Conservation (phyloP, 163 green algal species). For the Scenedesmus sp. region DNA sequence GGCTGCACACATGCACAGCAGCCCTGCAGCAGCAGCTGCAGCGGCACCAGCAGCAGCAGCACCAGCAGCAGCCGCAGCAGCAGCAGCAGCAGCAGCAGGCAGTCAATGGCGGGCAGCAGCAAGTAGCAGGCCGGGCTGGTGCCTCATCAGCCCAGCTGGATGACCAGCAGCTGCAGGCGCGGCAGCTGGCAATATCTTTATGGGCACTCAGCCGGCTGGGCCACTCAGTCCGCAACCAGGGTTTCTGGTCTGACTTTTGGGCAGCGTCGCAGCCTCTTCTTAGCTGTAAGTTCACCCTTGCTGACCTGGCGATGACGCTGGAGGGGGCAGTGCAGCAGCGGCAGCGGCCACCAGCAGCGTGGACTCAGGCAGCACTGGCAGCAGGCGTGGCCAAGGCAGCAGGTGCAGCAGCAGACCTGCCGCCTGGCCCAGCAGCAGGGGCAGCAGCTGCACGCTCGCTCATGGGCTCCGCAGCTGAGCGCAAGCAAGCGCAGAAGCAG, state of each 20-base stretch:
- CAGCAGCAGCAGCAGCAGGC: not conserved
- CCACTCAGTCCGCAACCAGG: not conserved
- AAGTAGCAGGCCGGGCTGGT: not conserved
- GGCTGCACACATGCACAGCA: not conserved
- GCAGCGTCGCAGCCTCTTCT: not conserved
- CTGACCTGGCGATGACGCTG: not conserved
- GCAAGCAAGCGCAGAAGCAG: not conserved
- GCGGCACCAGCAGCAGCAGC: not conserved
- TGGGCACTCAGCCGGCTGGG: not conserved
- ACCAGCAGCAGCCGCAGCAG: too few species aligned
- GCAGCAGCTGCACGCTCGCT: not conserved
- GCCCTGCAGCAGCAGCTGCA: conserved; percentile 35
- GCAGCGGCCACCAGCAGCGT: not conserved
- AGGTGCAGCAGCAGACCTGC: not conserved
- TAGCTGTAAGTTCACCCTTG: not conserved
- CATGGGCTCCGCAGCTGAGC: not conserved
- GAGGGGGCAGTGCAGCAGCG: not conserved
- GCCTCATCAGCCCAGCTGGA: not conserved
- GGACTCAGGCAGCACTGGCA: not conserved
- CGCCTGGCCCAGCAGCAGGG: not conserved
- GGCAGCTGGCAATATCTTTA: not conserved
- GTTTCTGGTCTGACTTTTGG: not conserved
- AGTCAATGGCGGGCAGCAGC: not conserved
- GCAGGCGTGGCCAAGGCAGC: conserved; percentile 2
- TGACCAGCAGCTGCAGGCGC: not conserved